Evolutionary conservation across 768 basidiomycete species (phyloP).

Genomic region (Bullera alba): DNA sequence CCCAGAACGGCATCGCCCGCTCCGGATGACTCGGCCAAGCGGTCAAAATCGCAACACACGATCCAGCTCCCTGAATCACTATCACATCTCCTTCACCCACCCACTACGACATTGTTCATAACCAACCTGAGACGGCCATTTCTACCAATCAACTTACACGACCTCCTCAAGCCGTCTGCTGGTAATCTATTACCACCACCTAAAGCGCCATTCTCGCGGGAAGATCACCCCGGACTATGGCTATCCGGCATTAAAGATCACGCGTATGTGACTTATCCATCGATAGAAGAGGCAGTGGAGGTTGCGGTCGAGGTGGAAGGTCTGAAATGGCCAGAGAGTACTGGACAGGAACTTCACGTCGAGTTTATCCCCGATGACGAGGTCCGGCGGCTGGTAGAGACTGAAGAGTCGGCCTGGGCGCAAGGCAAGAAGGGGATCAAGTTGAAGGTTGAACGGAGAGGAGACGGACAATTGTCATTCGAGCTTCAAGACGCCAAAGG

Average conservation of each 20-base stretch:
- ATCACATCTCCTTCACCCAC: slow-evolving; percentile 38
- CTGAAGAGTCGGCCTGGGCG: slow-evolving; percentile 42
- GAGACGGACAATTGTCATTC: slow-evolving; percentile 19
- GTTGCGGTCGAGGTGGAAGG: slow-evolving; percentile 30
- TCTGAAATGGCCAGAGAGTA: slow-evolving; percentile 33
- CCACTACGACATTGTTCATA: slow-evolving; percentile 41
- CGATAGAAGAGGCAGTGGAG: slow-evolving; percentile 15
- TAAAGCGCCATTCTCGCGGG: slow-evolving; percentile 20
- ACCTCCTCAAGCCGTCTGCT: slow-evolving; percentile 22
- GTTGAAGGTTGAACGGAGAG: slow-evolving; percentile 21
- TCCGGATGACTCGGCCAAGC: neutral
- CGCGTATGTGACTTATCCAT: slow-evolving; percentile 27
- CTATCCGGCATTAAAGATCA: slow-evolving; percentile 36
- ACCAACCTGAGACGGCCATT: slow-evolving; percentile 42
- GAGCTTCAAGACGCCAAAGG: slow-evolving; percentile 8
- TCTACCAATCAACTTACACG: slow-evolving; percentile 26
- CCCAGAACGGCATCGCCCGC: neutral
- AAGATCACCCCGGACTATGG: slow-evolving; percentile 27
- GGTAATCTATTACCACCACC: slow-evolving; percentile 11
- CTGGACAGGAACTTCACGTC: slow-evolving; percentile 28
- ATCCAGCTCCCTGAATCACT: slow-evolving; percentile 26
- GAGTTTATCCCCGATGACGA: slow-evolving; percentile 37
- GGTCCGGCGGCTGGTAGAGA: slow-evolving; percentile 29
- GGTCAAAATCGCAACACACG: slow-evolving; percentile 7
- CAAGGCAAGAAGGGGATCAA: slow-evolving; percentile 42